Percentiles rank a stretch among this genome's conserved stretches.
These are phyloP conservation scores for Botrytis deweyae DNA, from an alignment of 2,329 filamentous ascomycete species.

Conservation along the genomic window DNA sequence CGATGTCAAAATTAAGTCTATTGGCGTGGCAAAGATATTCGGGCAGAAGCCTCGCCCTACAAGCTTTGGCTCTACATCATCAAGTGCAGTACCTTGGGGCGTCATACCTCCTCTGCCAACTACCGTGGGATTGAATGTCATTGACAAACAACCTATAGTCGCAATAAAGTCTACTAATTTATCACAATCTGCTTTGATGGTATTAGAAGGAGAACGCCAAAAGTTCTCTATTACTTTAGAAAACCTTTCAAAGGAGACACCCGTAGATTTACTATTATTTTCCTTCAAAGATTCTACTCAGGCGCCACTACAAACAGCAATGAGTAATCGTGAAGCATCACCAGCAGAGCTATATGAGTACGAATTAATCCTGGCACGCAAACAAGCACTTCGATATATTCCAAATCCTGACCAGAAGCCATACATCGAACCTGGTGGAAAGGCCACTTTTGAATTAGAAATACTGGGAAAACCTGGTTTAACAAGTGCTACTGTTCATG, in stretches of 20 bases:
- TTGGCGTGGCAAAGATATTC: slow-evolving; percentile 56
- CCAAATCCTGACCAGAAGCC: slow-evolving; percentile 51
- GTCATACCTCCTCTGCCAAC: slow-evolving; percentile 42
- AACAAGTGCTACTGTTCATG: slow-evolving; percentile 73
- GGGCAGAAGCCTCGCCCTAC: slow-evolving; percentile 37
- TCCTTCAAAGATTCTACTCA: slow-evolving; percentile 90
- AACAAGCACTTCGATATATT: slow-evolving; percentile 62
- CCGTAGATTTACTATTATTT: slow-evolving; percentile 81
- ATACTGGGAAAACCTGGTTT: slow-evolving; percentile 84
- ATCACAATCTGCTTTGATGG: slow-evolving; percentile 83
- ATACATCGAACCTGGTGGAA: slow-evolving; percentile 65
- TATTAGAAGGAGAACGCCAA: slow-evolving; percentile 84
- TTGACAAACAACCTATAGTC: slow-evolving; percentile 75
- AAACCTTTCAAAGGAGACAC: slow-evolving; percentile 68
- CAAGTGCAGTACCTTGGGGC: slow-evolving; percentile 35
- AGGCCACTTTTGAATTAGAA: slow-evolving; percentile 75
- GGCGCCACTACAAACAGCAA: slow-evolving; percentile 69
- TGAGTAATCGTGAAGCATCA: slow-evolving; percentile 73
- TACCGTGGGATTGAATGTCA: slow-evolving; percentile 68
- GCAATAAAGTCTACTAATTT: slow-evolving; percentile 74
- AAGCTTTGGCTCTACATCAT: slow-evolving; percentile 38
- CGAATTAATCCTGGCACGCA: slow-evolving; percentile 74
- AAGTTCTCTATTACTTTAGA: slow-evolving; percentile 75
- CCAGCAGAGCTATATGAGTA: slow-evolving; percentile 82
- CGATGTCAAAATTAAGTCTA: slow-evolving; percentile 73